Evolutionary conservation across 441 rosid genomes (phyloP), one percentile per base, ranked within the genome.

Genomic region (Croton laevigatus): DNA sequence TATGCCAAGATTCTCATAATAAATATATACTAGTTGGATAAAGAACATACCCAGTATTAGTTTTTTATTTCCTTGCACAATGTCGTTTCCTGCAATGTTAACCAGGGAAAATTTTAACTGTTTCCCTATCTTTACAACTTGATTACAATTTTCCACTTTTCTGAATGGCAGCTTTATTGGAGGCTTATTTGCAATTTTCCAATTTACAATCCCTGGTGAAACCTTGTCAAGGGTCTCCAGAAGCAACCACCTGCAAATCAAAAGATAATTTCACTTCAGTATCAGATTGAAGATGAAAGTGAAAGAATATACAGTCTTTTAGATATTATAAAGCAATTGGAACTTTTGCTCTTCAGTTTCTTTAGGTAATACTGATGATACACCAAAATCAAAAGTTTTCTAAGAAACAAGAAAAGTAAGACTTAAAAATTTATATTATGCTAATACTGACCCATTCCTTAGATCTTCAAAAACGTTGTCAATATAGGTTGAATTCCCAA

Each of bases 91-190:
- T 63, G 85, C 85, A 13, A 82, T 67, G 76, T 85, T 85, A 57
- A 85, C 86, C 40, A 85, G 80, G 75, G 88, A 85, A 60, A 85
- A 82, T 55, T 81, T 81, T 58, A 85, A 66, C 45, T 69, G 78
- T 78, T 79, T 82, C 58, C 88, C 88, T 48, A 85, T 77, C 73
- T 80, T 80, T 63, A 85, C 75, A 37, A 79, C 86, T 73, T 85
- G 86, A 61, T 85, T 82, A 71, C 88, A 85, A 65, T 85, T 85
- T 72, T 85, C 88, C 34, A 85, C 86, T 74, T 85, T 85, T 72
- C 85, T 81, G 71, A 85, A 85, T 22, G 88, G 88, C 81, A 85
- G 71, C 66, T 79, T 85, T 64, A 85, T 85, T 38, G 88, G 88
- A 70, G 88, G 88, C 73, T 79, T 85, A 23, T 79, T 75, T 61